Base-by-base conservation (phyloP, 352 stramenopile species). In the Pythium phragmitis region DNA sequence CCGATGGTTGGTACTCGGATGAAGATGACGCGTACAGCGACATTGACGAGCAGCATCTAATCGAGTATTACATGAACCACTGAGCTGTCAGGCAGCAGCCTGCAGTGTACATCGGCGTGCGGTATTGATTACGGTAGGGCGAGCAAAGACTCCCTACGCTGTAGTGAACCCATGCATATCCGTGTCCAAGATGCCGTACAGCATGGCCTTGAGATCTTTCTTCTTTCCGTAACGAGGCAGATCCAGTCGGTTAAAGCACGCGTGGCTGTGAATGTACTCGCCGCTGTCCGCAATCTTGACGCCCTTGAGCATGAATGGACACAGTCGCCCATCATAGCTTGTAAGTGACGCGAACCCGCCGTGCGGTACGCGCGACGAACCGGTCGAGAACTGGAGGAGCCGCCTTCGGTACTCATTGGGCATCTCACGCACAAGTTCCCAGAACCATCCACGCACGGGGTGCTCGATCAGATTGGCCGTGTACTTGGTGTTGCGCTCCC, bases 391-490 rank as follows among this genome's bases (percentile, higher is more conserved):
- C 28, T 89, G 72, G 23, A 96, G 69, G 56, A 96, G 70, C 6
- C 82, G 76, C 0, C 81, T 76, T 0, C 83, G 76, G 42, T 93
- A 88, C 61, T 93, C 80, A 53, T 87, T 88, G 13, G 85, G 77
- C 82, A 92, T 91, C 49, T 89, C 83, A 23, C 88, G 85, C 67
- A 99, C 85, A 34, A 98, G 87, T 56, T 98, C 96, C 97, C 97
- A 99, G 67, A 99, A 99, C 96, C 94, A 98, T 26, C 64, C 54
- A 8, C 62, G 70, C 1, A 77, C 68, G 17, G 43, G 69, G 36
- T 75, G 63, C 26, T 65, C 69, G 30, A 74, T 67, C 13, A 90
- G 62, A 48, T 90, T 80, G 28, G 57, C 46, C 39, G 72, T 84
- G 50, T 79, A 69, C 23, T 75, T 69, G 7, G 96, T 98, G 68